Percentiles rank a stretch among this genome's conserved stretches.
phyloP scores from a whole-genome alignment of 2,329 filamentous ascomycete genomes.

The Pseudopyrenochaeta lycopersici region DNA sequence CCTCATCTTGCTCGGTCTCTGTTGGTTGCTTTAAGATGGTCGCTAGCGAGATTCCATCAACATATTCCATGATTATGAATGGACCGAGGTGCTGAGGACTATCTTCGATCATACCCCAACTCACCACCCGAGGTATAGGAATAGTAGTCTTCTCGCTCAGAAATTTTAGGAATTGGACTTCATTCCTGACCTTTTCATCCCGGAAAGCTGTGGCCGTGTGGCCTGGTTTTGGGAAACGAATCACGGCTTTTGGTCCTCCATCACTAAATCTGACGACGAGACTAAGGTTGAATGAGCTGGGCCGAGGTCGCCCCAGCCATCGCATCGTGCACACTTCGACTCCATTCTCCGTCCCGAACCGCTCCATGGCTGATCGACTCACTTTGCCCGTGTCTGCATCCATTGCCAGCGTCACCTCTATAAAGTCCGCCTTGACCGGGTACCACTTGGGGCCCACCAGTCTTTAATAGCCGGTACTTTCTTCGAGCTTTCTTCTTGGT shows the following conservation, averaged over 20 bases:
- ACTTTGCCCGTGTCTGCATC: no score
- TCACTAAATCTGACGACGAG: constrained; percentile 25
- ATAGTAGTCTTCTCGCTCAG: constrained; percentile 24
- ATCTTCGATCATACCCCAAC: constrained; percentile 28
- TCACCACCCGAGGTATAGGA: constrained; percentile 21
- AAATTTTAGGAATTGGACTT: constrained; percentile 25
- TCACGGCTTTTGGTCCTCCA: constrained; percentile 24
- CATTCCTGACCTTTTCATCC: constrained; percentile 26
- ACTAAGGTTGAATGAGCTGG: constrained; percentile 30
- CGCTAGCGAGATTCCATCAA: constrained; percentile 24
- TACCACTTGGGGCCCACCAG: no score
- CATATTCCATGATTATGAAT: constrained; percentile 36
- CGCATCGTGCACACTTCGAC: no score
- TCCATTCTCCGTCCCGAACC: no score
- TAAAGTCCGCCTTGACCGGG: no score
- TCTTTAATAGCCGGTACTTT: no score
- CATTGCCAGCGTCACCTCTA: no score
- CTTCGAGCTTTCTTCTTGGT: no score
- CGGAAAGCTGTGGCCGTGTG: constrained; percentile 22
- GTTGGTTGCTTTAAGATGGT: constrained; percentile 30
- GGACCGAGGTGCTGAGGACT: constrained; percentile 32
- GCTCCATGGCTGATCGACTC: no score
- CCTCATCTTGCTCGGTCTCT: constrained; percentile 27
- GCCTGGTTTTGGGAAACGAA: constrained; percentile 30
- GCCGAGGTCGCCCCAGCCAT: no score